These are phyloP conservation scores for Nicotiana attenuata DNA, from an alignment of 257 asterid genomes.

Conservation along the genomic window DNA sequence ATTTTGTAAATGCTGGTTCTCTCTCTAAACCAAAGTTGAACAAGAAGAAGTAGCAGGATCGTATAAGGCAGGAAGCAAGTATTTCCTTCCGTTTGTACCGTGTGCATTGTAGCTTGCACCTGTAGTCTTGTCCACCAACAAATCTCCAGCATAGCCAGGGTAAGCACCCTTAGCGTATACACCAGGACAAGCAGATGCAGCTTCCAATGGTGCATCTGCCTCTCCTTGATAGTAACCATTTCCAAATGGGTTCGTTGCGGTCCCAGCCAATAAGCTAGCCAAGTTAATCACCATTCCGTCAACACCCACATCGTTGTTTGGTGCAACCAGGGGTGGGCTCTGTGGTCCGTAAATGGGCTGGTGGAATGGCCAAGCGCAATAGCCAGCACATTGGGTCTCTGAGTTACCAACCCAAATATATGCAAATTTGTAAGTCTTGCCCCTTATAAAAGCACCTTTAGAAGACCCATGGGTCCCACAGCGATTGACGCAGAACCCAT, in stretches of 20 bases:
- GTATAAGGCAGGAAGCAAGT: slow-evolving; percentile 57
- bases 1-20: not conserved
- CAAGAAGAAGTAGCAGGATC: slow-evolving; percentile 63
- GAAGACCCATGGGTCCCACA: slow-evolving; percentile 65
- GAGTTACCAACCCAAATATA: slow-evolving; percentile 76
- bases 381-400: slow-evolving; percentile 50
- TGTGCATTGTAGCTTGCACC: slow-evolving; percentile 81
- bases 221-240: slow-evolving; percentile 68
- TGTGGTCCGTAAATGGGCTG: slow-evolving; percentile 83
- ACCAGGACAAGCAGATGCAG: slow-evolving; percentile 74
- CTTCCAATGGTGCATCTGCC: slow-evolving; percentile 59
- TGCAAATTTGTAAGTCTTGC: slow-evolving; percentile 43
- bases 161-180: slow-evolving; percentile 73
- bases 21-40: slow-evolving; percentile 49
- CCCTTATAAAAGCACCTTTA: slow-evolving; percentile 17
- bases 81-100: slow-evolving; percentile 56
- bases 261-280: slow-evolving; percentile 60
- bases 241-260: slow-evolving; percentile 69
- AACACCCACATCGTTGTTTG: slow-evolving; percentile 63
- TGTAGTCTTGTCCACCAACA: slow-evolving; percentile 49
- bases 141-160: slow-evolving; percentile 70
- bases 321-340: slow-evolving; percentile 54
- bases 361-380: slow-evolving; percentile 76
- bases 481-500: slow-evolving; percentile 51
- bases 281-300: slow-evolving; percentile 55